Conservation (phyloP, 345 rosid species). For the Eucalyptus virginea region DNA sequence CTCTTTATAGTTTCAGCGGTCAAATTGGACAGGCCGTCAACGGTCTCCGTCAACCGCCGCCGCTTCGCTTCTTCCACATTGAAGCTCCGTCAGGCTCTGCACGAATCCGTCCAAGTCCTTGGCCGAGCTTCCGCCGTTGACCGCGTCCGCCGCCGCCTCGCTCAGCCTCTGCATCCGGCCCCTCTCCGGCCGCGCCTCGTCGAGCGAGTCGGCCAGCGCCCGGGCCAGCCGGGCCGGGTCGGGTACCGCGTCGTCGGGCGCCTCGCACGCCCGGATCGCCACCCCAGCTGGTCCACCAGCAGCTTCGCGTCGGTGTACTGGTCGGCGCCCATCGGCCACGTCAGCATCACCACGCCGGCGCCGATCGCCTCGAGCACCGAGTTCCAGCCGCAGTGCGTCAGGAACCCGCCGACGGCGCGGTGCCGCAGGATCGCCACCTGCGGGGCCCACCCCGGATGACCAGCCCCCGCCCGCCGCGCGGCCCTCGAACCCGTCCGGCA, state of each 20-base stretch:
- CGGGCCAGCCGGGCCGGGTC: constrained; percentile 17
- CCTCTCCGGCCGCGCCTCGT: constrained; percentile 2
- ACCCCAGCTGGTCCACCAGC: constrained; percentile 42
- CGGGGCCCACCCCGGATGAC: constrained; percentile 3
- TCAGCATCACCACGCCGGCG: neutral
- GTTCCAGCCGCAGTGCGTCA: constrained; percentile 2
- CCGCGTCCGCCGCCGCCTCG: constrained; percentile 29
- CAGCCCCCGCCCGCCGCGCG: neutral
- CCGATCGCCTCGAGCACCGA: neutral
- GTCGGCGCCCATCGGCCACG: constrained; percentile 16
- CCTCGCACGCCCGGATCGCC: constrained; percentile 37
- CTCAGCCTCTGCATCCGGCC: constrained; percentile 6
- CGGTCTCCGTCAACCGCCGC: neutral
- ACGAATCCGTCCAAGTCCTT: constrained; percentile 33
- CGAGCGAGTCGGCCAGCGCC: constrained; percentile 15
- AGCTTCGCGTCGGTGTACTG: constrained; percentile 34
- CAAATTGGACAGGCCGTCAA: neutral
- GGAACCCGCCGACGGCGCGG: neutral
- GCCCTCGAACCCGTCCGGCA: neutral
- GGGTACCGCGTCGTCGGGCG: constrained; percentile 15
- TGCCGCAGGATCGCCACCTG: neutral
- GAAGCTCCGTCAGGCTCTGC: neutral
- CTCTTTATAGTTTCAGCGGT: neutral
- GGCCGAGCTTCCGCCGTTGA: constrained; percentile 33
- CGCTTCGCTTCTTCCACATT: neutral